Evolutionary conservation across 306 rosid species (phyloP).

Genomic region (Corylus americana): DNA sequence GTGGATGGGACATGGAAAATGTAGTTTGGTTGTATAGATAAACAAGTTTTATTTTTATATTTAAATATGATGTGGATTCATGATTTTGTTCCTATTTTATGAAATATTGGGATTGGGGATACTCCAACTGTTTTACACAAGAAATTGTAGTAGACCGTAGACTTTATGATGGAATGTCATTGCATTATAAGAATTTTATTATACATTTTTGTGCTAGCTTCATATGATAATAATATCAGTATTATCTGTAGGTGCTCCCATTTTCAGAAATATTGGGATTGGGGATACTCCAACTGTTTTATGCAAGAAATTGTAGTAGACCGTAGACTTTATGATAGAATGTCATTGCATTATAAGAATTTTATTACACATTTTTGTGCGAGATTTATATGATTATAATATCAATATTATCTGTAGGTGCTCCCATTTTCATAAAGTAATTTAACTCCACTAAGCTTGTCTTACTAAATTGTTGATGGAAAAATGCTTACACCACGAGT

Average conservation of each 20-base stretch:
- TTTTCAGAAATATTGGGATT: background rate
- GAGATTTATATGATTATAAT: background rate
- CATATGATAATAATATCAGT: background rate
- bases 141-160: background rate
- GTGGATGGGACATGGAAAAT: background rate
- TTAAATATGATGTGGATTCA: too few relatives aligned
- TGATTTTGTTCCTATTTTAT: background rate
- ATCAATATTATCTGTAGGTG: background rate
- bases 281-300: background rate
- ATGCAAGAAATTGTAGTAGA: background rate
- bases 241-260: background rate
- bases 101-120: background rate
- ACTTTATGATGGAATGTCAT: background rate
- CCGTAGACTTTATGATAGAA: background rate
- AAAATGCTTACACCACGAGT: background rate
- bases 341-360: background rate
- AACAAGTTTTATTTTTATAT: too few relatives aligned
- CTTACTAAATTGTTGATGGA: background rate
- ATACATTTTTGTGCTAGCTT: background rate
- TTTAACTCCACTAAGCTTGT: background rate
- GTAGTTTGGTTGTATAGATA: background rate
- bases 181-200: background rate
- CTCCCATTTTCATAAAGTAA: background rate
- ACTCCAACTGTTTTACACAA: background rate
- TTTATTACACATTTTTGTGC: background rate